Evolutionary conservation across 768 basidiomycete species (phyloP), one percentile per base, ranked within the genome.

Genomic region (Trametes villosa): DNA sequence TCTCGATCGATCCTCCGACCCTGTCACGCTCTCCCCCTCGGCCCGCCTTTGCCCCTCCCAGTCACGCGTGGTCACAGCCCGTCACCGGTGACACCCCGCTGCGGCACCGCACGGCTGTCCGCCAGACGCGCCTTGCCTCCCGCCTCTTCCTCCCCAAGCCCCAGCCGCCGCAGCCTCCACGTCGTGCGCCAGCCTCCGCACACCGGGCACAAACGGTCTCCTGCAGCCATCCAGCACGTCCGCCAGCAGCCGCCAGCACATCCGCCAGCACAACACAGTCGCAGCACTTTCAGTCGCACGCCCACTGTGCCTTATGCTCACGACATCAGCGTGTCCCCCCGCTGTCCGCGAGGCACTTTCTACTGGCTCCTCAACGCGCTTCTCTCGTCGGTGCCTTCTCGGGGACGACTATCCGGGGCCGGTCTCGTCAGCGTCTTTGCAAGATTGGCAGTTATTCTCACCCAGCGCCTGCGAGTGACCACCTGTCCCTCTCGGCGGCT

Each of bases 1-100:
- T 64, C 66, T 50, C 46, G 66, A 67, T 67, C 66, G 60, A 61
- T 67, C 59, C 46, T 57, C 56, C 42, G 44, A 1, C 42, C 50
- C 2, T 47, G 57, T 59, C 57, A 59, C 62, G 34, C 41, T 18
- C 13, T 22, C 50, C 38, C 26, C 17, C 18, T 52, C 18, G 17
- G 50, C 30, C 36, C 13, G 34, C 51, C 9, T 33, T 24, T 48
- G 45, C 34, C 57, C 47, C 52, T 18, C 52, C 13, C 33, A 2
- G 64, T 61, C 51, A 59, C 57, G 29, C 30, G 26, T 0, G 4
- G 59, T 53, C 51, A 51, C 61, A 5, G 18, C 31, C 2, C 27
- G 57, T 48, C 55, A 48, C 49, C 20, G 2, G 26, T 12, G 41
- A 59, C 53, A 54, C 57, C 30, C 26, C 4, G 31, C 60, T 48